phyloP scores from a whole-genome alignment of 2,329 filamentous ascomycete species.

The Pseudocercospora vitis region DNA sequence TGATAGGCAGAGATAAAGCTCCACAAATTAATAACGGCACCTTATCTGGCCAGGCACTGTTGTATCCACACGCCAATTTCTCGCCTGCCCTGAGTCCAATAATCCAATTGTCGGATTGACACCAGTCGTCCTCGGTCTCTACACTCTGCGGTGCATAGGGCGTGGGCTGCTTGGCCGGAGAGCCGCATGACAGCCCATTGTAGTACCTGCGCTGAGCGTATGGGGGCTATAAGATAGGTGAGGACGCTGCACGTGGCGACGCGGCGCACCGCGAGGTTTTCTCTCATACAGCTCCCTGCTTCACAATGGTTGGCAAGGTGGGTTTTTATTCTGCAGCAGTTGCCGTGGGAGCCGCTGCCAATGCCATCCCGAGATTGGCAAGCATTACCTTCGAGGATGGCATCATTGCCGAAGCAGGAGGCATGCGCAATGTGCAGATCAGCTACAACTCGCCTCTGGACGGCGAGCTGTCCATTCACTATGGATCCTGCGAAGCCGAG shows the following conservation, averaged over 20 bases:
- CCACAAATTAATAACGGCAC: background rate
- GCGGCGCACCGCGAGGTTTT: background rate
- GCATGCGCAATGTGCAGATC: slow-evolving; percentile 53
- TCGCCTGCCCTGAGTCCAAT: background rate
- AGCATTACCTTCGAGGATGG: slow-evolving; percentile 30
- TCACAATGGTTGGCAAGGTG: slow-evolving; percentile 19
- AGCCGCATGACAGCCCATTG: background rate
- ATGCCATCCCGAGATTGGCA: slow-evolving; percentile 19
- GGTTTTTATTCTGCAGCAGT: slow-evolving; percentile 20
- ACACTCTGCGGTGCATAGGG: too few species aligned
- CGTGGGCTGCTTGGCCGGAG: slow-evolving; percentile 7
- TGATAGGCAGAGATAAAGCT: slow-evolving; percentile 14
- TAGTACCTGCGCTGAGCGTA: background rate
- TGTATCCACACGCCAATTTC: background rate
- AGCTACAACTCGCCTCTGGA: slow-evolving; percentile 46
- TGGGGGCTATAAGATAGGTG: background rate
- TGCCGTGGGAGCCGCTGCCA: slow-evolving; percentile 20
- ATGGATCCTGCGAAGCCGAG: slow-evolving; percentile 47
- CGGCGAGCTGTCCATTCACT: slow-evolving; percentile 47
- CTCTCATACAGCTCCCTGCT: slow-evolving; percentile 1
- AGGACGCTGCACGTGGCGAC: background rate
- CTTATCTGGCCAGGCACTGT: slow-evolving; percentile 10
- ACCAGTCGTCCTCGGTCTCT: too few species aligned
- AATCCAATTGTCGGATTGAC: too few species aligned
- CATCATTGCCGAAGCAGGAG: slow-evolving; percentile 34